Evolutionary conservation across 2,329 filamentous ascomycete species (phyloP).

Genomic region (Phyllosticta ampelicida): DNA sequence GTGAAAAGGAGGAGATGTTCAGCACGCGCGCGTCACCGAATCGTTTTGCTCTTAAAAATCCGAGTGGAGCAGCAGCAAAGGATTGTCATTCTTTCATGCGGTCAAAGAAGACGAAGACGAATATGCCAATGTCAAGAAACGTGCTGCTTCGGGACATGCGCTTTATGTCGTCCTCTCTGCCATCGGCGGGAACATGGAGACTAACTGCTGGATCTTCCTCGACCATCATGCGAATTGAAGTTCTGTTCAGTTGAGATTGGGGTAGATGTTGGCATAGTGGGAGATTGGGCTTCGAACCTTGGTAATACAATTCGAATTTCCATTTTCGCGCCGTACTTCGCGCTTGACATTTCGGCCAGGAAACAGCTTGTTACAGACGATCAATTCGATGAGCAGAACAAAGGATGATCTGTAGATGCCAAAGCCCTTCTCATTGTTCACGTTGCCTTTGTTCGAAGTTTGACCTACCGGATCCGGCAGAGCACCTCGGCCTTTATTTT

Average conservation of each 20-base stretch:
- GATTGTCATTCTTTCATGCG: neutral
- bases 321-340: too few relatives aligned
- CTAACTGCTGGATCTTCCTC: neutral
- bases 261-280: neutral
- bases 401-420: too few relatives aligned
- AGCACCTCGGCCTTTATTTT: too few relatives aligned
- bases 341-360: too few relatives aligned
- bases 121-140: neutral
- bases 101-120: neutral
- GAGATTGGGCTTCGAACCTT: too few relatives aligned
- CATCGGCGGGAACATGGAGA: neutral
- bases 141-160: neutral
- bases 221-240: neutral
- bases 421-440: too few relatives aligned
- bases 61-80: neutral
- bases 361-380: too few relatives aligned
- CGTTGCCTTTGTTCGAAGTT: too few relatives aligned
- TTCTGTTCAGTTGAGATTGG: neutral
- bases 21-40: neutral
- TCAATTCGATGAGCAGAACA: too few relatives aligned
- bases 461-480: too few relatives aligned
- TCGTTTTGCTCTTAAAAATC: neutral
- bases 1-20: neutral
- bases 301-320: too few relatives aligned
- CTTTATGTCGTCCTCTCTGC: neutral